Evolutionary conservation across 106 monocot genomes (phyloP), one percentile per base, ranked within the genome.

Genomic region (Dioscorea alata): DNA sequence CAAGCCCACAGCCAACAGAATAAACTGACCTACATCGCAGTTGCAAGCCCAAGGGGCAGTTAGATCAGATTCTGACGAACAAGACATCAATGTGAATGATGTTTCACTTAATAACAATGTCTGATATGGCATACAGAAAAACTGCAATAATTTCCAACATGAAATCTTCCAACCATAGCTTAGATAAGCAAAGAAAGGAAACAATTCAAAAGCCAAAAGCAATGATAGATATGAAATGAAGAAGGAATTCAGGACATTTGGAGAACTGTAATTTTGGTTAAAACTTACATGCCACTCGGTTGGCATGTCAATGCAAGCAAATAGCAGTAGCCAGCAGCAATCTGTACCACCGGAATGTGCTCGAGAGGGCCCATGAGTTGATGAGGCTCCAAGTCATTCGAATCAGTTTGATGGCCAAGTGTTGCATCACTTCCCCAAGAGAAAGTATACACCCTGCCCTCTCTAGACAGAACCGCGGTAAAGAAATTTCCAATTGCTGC

Each of bases 261-360:
- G 42, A 42, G 6, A 42, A 42, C 42, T 10, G 10, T 10, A 42
- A 42, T 6, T 42, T 42, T 3, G 6, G 42, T 42, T 42, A 71
- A 64, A 80, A 35, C 87, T 93, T 85, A 99, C 99, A 93, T 99
- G 81, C 93, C 93, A 25, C 70, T 78, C n/a, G 93, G 87, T 75
- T 99, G 78, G 51, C 93, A 93, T 42, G 90, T 76, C 68, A 99
- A 62, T 56, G 88, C 85, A 22, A 99, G 81, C 15, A 99, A 83
- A 63, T 99, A 99, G 71, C 99, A 99, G 75, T 99, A 93, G 22
- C 99, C 99, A 48, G 99, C 99, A 31, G 93, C 99, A 85, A 99
- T 99, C 81, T 99, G 99, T 49, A 99, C 99, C 2, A 99, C 85
- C 1, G 85, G 90, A 48, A 88, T 79, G 64, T 99, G 75, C 72